Conservation (phyloP, 2,329 filamentous ascomycete species). For the Alternaria panax region DNA sequence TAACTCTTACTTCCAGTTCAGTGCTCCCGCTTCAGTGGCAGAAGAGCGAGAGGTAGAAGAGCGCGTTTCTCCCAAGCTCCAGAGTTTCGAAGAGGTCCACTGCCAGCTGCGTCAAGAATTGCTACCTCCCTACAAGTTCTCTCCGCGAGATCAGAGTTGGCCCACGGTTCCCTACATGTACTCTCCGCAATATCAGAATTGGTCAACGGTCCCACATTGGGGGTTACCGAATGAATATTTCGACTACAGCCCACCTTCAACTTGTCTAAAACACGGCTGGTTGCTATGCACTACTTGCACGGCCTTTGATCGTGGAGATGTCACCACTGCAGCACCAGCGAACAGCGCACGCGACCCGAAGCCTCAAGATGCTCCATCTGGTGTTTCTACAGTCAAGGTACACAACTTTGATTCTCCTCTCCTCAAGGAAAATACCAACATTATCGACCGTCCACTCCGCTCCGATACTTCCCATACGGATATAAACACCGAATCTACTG, state of each 20-base stretch:
- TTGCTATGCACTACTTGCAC: not conserved
- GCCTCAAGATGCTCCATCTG: not conserved
- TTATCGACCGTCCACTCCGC: not conserved
- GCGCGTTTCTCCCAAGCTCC: constrained; percentile 1
- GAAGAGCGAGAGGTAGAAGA: not conserved
- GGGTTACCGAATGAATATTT: too few relatives aligned
- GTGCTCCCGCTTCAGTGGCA: not conserved
- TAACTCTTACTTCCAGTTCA: not conserved
- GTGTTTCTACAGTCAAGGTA: not conserved
- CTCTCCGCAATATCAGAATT: too few relatives aligned
- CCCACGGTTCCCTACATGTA: too few relatives aligned
- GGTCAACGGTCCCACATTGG: too few relatives aligned
- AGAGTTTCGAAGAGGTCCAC: not conserved
- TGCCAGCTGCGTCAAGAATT: not conserved
- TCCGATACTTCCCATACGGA: not conserved
- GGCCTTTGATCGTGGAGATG: not conserved
- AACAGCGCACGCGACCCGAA: not conserved
- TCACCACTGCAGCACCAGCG: not conserved
- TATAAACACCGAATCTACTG: not conserved
- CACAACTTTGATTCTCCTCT: not conserved
- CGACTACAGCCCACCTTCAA: too few relatives aligned
- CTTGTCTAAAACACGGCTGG: too few relatives aligned
- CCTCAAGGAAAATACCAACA: not conserved
- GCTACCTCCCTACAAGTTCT: not conserved
- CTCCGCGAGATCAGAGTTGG: not conserved